phyloP scores from a whole-genome alignment of 2,329 filamentous ascomycete species.

The Hypoxylon sp. region DNA sequence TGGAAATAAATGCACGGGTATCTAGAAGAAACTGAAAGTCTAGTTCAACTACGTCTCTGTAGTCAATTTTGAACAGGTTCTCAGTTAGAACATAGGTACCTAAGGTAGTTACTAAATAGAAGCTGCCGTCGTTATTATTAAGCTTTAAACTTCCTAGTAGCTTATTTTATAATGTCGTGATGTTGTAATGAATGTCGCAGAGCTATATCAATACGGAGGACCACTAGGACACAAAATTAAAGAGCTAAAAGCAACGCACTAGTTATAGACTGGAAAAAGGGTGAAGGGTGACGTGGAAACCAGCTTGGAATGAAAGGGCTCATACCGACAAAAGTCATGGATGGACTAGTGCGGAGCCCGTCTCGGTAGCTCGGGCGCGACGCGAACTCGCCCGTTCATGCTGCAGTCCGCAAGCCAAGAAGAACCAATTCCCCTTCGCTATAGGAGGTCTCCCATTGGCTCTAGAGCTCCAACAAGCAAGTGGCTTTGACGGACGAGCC shows the following conservation, averaged over 20 bases:
- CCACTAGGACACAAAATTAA: not conserved
- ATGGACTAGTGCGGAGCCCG: not conserved
- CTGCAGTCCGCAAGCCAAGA: slow-evolving; percentile 12
- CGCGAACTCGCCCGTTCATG: slow-evolving; percentile 8
- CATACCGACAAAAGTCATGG: not conserved
- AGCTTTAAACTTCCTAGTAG: not conserved
- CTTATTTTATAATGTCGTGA: not conserved
- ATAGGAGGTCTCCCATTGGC: slow-evolving; percentile 31
- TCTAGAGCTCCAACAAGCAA: not conserved
- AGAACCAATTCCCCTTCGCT: slow-evolving; percentile 28
- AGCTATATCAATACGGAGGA: not conserved
- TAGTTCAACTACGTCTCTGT: not conserved
- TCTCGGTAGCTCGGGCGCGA: slow-evolving; percentile 24
- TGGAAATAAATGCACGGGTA: not conserved
- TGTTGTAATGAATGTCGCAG: not conserved
- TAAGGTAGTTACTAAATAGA: not conserved
- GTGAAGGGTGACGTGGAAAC: slow-evolving; percentile 4
- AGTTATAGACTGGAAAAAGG: not conserved
- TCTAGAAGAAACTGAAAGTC: not conserved
- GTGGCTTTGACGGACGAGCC: slow-evolving; percentile 17
- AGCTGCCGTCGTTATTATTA: not conserved
- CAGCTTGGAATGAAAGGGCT: not conserved
- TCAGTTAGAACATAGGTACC: not conserved
- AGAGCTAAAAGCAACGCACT: not conserved
- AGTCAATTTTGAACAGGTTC: not conserved